Base-by-base conservation (phyloP, 2,329 filamentous ascomycete species). In the Elsinoe necatrix region DNA sequence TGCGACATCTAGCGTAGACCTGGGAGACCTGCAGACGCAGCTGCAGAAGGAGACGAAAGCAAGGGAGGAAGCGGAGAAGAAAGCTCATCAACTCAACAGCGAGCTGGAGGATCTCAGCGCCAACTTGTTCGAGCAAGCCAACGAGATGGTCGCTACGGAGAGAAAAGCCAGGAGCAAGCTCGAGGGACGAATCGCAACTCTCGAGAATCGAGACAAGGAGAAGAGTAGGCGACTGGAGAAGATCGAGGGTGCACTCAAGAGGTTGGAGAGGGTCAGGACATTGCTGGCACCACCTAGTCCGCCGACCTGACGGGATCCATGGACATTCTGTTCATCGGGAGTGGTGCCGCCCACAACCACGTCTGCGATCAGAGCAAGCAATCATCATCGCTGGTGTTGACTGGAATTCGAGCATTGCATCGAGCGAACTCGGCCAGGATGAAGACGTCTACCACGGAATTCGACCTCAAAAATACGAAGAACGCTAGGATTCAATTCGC, bases 141-240 rank as follows among this genome's bases (percentile, higher is more conserved):
- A 91, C 67, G 82, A 89, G 71, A 91, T 91, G 87, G 87, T 91
- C 14, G 86, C 87, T 1, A 76, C 79, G 16, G 88, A 93, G 75
- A 75, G 88, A 42, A 79, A 82, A 57, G 85, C 85, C 31, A 75
- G 86, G 58, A 86, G 85, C 4, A 80, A 78, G 65, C 76, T 93
- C 21, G 86, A 90, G 72, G 82, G 86, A 67, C 74, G 86, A 37
- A 79, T 93, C 6, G 79, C 75, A 58, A 75, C 83, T 64, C 71
- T 93, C 20, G 87, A 91, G 72, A 73, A 77, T 63, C 75, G 87
- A 59, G 88, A 92, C 58, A 71, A 68, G 48, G 86, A 90, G 62
- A 89, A 89, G 75, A 76, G 78, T 64, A 77, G 75, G 57, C 73
- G 88, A 52, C 67, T 93, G 61, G 87, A 89, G 59, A 75, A 80